These are phyloP conservation scores for Pelagophyceae sp. DNA, from an alignment of 352 stramenopile species.

Conservation along the genomic window DNA sequence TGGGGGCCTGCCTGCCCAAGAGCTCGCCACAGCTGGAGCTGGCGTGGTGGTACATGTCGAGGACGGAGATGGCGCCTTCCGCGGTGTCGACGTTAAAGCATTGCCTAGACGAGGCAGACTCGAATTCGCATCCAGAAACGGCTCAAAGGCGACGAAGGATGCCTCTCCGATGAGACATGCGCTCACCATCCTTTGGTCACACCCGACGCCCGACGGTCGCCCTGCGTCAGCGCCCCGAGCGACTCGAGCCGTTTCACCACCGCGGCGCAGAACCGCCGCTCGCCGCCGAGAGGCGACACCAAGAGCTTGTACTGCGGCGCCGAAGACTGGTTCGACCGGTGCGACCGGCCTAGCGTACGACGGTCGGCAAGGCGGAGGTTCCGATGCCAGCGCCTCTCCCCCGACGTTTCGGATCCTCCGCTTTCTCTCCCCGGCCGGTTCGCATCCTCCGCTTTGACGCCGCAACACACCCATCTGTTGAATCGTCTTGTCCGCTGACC, in stretches of 20 bases:
- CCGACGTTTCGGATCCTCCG: too few species aligned
- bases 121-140: too few species aligned
- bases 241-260: conserved; percentile 34
- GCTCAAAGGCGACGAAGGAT: too few species aligned
- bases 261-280: conserved; percentile 36
- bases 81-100: conserved; percentile 33
- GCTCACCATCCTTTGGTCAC: conserved; percentile 24
- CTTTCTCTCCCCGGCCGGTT: too few species aligned
- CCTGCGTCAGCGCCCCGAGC: conserved; percentile 35
- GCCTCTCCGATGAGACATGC: too few species aligned
- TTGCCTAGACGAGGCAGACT: too few species aligned
- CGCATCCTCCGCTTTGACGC: too few species aligned
- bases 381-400: too few species aligned
- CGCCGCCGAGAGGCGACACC: conserved; percentile 34
- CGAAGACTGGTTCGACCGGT: conserved; percentile 25
- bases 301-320: conserved; percentile 41
- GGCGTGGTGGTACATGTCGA: conserved; percentile 30
- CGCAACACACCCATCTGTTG: conserved; percentile 53
- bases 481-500: conserved; percentile 41
- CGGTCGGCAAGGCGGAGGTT: too few species aligned
- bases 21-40: not conserved
- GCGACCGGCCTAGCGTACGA: conserved; percentile 2
- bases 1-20: not conserved
- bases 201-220: conserved; percentile 33
- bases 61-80: conserved; percentile 32